Conservation (phyloP, 257 asterid genomes). For the Galeopsis tetrahit region DNA sequence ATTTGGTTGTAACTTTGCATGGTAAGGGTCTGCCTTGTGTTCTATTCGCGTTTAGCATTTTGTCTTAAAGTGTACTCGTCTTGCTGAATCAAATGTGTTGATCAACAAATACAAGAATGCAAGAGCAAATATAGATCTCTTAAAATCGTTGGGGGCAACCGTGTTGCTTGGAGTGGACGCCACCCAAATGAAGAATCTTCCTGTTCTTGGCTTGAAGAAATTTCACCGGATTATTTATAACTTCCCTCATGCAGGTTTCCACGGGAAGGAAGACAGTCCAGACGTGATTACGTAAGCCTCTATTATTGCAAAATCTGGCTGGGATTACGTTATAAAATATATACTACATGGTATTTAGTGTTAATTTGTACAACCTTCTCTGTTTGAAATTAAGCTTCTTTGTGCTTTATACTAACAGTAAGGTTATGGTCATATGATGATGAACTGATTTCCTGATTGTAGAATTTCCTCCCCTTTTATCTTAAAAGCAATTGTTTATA, state of each 20-base stretch:
- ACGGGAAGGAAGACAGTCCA: constrained; percentile 52
- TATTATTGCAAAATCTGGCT: neutral
- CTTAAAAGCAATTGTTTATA: neutral
- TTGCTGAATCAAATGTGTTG: constrained; percentile 43
- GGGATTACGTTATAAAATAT: neutral
- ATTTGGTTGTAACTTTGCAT: constrained; percentile 1
- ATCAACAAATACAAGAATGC: constrained; percentile 58
- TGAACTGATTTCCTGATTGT: constrained; percentile 5
- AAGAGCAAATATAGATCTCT: constrained; percentile 32
- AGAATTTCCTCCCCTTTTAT: neutral
- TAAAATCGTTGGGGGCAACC: constrained; percentile 48
- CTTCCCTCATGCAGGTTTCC: constrained; percentile 81
- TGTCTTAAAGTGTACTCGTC: neutral
- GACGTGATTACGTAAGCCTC: constrained; percentile 38
- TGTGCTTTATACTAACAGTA: neutral
- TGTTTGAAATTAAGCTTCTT: neutral
- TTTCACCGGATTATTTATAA: constrained; percentile 65
- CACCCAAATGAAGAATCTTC: constrained; percentile 41
- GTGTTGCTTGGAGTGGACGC: constrained; percentile 65
- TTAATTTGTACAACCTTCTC: neutral
- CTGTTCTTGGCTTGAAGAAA: constrained; percentile 39
- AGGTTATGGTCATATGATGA: neutral
- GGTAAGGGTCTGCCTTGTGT: neutral
- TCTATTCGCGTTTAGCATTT: neutral
- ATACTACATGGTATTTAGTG: neutral